Evolutionary conservation across 2,329 filamentous ascomycete species (phyloP).

Genomic region (Penicillium sp.): DNA sequence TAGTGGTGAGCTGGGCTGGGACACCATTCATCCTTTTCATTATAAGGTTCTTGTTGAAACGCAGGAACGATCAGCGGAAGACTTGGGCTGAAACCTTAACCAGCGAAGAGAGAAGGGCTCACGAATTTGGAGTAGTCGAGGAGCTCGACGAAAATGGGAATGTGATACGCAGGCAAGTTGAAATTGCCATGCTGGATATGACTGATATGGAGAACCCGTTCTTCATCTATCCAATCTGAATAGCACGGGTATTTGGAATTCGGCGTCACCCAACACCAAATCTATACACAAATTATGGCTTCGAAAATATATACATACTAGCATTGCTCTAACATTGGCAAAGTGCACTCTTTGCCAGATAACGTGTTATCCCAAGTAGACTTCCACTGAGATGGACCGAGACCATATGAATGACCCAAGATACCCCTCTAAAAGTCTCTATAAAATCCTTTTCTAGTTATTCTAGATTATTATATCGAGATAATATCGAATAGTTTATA

Average conservation of each 20-base stretch:
- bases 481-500: no score
- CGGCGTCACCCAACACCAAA: neutral
- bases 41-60: constrained; percentile 35
- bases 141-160: constrained; percentile 35
- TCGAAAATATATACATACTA: neutral
- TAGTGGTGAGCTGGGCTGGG: constrained; percentile 37
- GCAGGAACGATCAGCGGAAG: neutral
- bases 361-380: no score
- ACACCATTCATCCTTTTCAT: constrained; percentile 38
- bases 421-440: no score
- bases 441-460: no score
- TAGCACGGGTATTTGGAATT: neutral
- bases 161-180: constrained; percentile 33
- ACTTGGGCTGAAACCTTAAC: neutral
- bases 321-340: no score
- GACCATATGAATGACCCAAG: no score
- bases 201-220: constrained; percentile 44
- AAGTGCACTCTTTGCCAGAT: no score
- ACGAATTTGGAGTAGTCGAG: constrained; percentile 24
- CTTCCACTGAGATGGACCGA: no score
- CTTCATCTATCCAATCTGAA: constrained; percentile 39
- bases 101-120: constrained; percentile 8
- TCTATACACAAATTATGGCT: neutral
- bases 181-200: constrained; percentile 36
- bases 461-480: no score